Evolutionary conservation across 768 basidiomycete species (phyloP).

Genomic region (Lentinula lateritia): DNA sequence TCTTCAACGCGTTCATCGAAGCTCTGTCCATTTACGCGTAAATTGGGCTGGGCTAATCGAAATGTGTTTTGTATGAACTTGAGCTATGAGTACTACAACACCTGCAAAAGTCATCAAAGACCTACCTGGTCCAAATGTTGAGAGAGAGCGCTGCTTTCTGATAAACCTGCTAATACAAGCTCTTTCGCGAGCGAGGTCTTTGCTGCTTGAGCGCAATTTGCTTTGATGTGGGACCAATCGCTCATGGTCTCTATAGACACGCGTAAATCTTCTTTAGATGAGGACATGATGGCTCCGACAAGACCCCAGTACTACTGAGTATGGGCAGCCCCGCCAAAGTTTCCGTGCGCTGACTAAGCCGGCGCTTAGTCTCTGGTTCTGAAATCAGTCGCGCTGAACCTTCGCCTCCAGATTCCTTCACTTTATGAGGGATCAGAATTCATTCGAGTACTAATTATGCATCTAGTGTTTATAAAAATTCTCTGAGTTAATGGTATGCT

Average conservation of each 20-base stretch:
- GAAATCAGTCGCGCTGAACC: no score
- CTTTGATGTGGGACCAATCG: constrained; percentile 1
- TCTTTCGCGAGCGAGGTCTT: not conserved
- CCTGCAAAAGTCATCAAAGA: not conserved
- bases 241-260: constrained; percentile 3
- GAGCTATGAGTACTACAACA: not conserved
- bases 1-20: constrained; percentile 2
- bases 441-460: no score
- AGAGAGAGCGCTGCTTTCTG: not conserved
- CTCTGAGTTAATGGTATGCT: no score
- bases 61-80: constrained; percentile 3
- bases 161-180: not conserved
- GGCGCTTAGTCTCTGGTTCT: no score
- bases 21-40: constrained; percentile 5
- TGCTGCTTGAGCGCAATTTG: not conserved
- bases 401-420: no score
- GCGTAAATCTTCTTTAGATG: constrained; percentile 1
- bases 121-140: constrained; percentile 4
- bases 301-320: not conserved
- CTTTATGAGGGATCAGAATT: no score
- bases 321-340: no score
- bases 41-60: not conserved
- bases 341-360: no score
- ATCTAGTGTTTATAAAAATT: no score
- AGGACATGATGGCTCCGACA: not conserved